Base-by-base conservation (phyloP, 441 rosid species). In the Syzygium syzygioides region DNA sequence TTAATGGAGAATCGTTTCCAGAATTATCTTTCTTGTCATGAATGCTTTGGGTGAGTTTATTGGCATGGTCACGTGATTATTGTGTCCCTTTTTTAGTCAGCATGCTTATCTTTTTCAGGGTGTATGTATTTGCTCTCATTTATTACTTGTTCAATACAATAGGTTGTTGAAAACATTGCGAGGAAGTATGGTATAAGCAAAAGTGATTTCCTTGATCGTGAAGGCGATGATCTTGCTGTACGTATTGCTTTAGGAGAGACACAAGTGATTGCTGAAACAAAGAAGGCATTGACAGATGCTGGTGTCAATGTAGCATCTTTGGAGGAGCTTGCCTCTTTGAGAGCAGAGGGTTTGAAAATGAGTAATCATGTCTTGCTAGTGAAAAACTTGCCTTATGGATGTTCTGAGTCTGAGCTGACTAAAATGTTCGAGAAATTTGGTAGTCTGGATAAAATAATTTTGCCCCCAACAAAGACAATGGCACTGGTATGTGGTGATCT, bases 181-280 rank as follows among this genome's bases (percentile, higher is more conserved):
- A 94, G 99, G 92, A 94, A 93, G 90, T 94, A 91, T 90, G 98
- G 99, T 52, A 94, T 96, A 79, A 95, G 96, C 91, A 98, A 98
- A 94, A 92, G 98, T 92, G 97, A 97, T 90, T 93, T 98, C 56
- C 98, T 98, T 90, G 98, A 96, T 91, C 94, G 93, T 60, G 97
- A 96, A 90, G 93, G 97, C 59, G 96, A 95, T 94, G 99, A 96
- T 93, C 96, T 95, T 88, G 98, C 98, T 55, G 98, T 97, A 64
- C 98, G 98, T 85, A 92, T 96, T 91, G 98, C 99, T 91, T 92
- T 98, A 93, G 99, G 96, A 79, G 99, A 98, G 94, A 95, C 99
- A 84, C 98, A 96, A 94, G 99, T 95, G 90, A 93, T 96, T 89
- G 96, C 96, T 15, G 97, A 98, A 91, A 98, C 99, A 19, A 98